Percentiles rank a stretch among this genome's conserved stretches.
phyloP scores from a whole-genome alignment of 768 basidiomycete genomes.

The Boletus rufocinnamomeus region DNA sequence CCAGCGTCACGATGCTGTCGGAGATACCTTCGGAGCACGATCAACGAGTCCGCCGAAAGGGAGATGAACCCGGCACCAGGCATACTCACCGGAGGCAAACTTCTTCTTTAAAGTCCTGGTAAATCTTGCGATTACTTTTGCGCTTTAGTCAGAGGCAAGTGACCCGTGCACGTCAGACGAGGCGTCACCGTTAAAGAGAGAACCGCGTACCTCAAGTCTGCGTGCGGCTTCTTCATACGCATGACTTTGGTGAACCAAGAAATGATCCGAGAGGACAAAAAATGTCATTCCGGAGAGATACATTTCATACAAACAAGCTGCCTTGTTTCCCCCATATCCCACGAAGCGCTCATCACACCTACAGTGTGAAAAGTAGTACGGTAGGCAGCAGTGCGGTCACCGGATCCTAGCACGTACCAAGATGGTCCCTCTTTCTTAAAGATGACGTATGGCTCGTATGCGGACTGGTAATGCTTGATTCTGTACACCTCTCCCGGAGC shows the following conservation, averaged over 20 bases:
- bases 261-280: constrained; percentile 85
- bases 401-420: constrained; percentile 49
- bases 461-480: constrained; percentile 74
- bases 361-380: neutral
- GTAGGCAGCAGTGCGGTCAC: neutral
- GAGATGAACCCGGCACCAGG: neutral
- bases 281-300: constrained; percentile 83
- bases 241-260: constrained; percentile 87
- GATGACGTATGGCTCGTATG: constrained; percentile 88
- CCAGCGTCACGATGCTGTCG: constrained; percentile 56
- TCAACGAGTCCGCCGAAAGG: neutral
- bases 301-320: constrained; percentile 90
- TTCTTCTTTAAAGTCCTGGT: constrained; percentile 79
- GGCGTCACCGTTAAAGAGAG: neutral
- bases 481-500: constrained; percentile 69
- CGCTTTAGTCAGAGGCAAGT: constrained; percentile 46
- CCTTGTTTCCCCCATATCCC: constrained; percentile 92
- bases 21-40: constrained; percentile 51
- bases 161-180: neutral
- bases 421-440: constrained; percentile 75
- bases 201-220: constrained; percentile 59
- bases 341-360: constrained; percentile 93
- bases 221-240: constrained; percentile 75
- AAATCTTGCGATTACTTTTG: constrained; percentile 73
- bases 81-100: constrained; percentile 58